Evolutionary conservation across 2,329 filamentous ascomycete genomes (phyloP).

Genomic region (Aspergillus aculeatus): DNA sequence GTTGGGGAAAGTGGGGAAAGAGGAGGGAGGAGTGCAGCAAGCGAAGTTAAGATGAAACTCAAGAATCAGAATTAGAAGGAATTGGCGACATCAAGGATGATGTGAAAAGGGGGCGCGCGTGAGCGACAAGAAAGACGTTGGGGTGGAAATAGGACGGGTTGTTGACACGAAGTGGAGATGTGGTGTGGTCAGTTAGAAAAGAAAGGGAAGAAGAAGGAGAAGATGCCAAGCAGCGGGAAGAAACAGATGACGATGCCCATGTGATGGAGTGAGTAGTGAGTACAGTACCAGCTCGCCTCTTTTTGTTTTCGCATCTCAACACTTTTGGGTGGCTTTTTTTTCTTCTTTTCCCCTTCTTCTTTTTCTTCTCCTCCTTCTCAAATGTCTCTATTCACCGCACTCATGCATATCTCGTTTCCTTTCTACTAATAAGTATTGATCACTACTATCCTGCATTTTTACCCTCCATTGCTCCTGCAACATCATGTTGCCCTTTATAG

Average conservation of each 20-base stretch:
- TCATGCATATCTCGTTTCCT: neutral
- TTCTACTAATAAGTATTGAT: constrained; percentile 1
- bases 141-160: no score
- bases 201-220: constrained; percentile 3
- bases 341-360: no score
- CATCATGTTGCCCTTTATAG: constrained; percentile 64
- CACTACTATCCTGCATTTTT: neutral
- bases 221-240: constrained; percentile 9
- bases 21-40: neutral
- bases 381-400: neutral
- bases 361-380: neutral
- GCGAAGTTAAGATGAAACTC: neutral
- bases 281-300: no score
- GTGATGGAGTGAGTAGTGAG: constrained; percentile 1
- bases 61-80: neutral
- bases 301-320: neutral
- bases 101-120: no score
- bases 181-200: neutral
- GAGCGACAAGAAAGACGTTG: no score
- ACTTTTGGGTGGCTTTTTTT: neutral
- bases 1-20: neutral
- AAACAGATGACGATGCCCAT: constrained; percentile 6
- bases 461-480: constrained; percentile 6
- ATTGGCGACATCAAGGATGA: neutral
- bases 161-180: neutral